Conservation (phyloP, 1,139 yeast species). For the Trichomonascaceae sp. region DNA sequence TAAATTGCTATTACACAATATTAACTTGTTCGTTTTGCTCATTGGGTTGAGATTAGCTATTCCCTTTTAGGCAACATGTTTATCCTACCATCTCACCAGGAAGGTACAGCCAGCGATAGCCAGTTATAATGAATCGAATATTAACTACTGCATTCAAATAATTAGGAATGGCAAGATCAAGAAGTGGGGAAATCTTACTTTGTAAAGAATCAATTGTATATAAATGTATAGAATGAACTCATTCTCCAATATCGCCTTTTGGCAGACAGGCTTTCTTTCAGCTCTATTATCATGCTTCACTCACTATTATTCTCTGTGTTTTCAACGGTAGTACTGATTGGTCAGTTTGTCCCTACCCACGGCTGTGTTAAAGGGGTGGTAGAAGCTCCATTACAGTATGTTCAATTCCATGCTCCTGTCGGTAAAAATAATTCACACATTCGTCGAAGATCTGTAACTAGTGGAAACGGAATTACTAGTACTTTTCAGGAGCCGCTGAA, state of each 20-base stretch:
- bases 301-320: not conserved
- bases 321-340: not conserved
- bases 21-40: not conserved
- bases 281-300: not conserved
- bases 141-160: not conserved
- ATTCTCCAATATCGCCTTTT: not conserved
- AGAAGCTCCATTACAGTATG: constrained; percentile 14
- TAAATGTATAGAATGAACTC: not conserved
- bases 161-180: not conserved
- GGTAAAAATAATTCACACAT: constrained; percentile 1
- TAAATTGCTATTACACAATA: not conserved
- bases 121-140: not conserved
- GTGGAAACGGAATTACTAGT: constrained; percentile 4
- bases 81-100: not conserved
- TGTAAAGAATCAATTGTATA: not conserved
- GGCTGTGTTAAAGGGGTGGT: constrained; percentile 9
- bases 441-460: constrained; percentile 2
- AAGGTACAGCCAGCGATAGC: not conserved
- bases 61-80: not conserved
- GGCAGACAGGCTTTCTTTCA: not conserved
- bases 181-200: not conserved
- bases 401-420: constrained; percentile 8
- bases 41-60: not conserved
- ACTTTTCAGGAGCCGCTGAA: constrained; percentile 20
- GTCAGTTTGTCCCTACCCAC: not conserved